Evolutionary conservation across 495 filamentous ascomycete species (phyloP), one percentile per base, ranked within the genome.

Genomic region (Penicillium desertorum): DNA sequence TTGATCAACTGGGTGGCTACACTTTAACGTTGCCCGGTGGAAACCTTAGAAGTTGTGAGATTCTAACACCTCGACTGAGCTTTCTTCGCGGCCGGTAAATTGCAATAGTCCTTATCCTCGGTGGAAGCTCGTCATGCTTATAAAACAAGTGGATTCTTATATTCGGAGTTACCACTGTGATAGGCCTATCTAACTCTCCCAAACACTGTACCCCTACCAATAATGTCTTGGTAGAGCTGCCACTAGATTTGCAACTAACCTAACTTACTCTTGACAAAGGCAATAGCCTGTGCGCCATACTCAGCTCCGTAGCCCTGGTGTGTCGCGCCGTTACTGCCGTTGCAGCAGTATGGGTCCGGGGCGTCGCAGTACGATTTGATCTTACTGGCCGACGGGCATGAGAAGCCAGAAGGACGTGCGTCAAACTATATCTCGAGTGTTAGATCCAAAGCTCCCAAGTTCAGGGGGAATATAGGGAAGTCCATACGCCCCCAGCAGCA

Each of bases 331-430:
- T 86, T 70, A 67, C 69, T 85, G 51, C 84, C 83, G 45, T 78
- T 84, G 73, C 82, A 86, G 76, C 83, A 87, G 68, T 84, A 86
- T 10, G 83, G 84, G 66, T 87, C 84, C 5, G 80, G 57, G 23
- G 79, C 63, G 68, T 87, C 83, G 67, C 84, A 87, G 75, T 86
- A 87, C 11, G 75, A 81, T 68, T 85, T 66, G 52, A 87, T 79
- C 66, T 79, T 83, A 59, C 57, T 62, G 14, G 76, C 82, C 12
- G 66, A 69, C 8, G 81, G 76, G 72, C 84, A 86, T 39, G 50
- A 60, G 63, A 80, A 85, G 32, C 82, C 83, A n/a, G 71, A 65
- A 0, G 81, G 77, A 20, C 83, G 81, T 58, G 78, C 67, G 51
- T 74, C 81, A 56, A 87, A 86, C 82, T 77, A 54, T n/a, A 39